A percentile compares a stretch with the other conserved stretches of the same genome.
Evolutionary conservation across 441 rosid genomes (phyloP).

Genomic region (Syzygium malaccense): DNA sequence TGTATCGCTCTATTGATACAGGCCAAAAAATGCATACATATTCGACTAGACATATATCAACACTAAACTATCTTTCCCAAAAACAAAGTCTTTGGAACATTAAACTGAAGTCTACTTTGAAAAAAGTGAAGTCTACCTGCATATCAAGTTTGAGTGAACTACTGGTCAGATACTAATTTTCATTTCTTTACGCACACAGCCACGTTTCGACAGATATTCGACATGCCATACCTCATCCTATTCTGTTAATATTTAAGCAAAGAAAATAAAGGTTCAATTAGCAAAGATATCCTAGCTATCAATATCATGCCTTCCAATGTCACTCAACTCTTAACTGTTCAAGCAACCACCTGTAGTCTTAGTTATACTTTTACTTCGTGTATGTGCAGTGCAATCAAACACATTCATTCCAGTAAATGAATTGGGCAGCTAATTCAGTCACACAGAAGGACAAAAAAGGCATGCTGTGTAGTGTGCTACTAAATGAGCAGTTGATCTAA

Average conservation of each 20-base stretch:
- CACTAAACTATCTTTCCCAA: neutral
- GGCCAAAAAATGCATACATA: neutral
- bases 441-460: neutral
- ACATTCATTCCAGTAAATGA: neutral
- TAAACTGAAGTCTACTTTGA: neutral
- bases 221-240: neutral
- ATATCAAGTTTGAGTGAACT: neutral
- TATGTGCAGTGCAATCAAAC: neutral
- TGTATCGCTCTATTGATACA: neutral
- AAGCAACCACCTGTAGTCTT: neutral
- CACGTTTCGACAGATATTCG: neutral
- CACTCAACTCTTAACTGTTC: neutral
- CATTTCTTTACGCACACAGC: neutral
- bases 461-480: neutral
- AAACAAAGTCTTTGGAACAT: neutral
- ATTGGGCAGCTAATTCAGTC: neutral
- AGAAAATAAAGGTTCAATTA: neutral
- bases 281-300: neutral
- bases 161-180: neutral
- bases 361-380: neutral
- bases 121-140: neutral
- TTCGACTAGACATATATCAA: neutral
- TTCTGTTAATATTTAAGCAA: neutral
- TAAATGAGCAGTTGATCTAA: neutral
- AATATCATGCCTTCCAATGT: neutral